Percentiles rank a stretch among this genome's conserved stretches.
Evolutionary conservation across 768 basidiomycete genomes (phyloP).

Genomic region (Termitomyces sp.): DNA sequence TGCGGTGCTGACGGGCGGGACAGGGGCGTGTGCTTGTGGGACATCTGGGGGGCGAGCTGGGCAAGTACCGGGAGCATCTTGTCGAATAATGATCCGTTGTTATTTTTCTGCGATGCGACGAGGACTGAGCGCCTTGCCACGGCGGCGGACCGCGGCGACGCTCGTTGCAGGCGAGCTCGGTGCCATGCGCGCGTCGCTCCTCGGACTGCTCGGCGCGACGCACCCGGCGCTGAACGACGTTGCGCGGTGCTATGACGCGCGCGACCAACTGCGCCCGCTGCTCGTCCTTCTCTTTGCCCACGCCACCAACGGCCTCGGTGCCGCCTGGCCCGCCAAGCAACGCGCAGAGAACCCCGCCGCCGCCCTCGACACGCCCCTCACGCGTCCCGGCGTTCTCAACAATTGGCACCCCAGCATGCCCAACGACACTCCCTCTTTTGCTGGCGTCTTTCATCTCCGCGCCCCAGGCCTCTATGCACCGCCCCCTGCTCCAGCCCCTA

Average conservation of each 20-base stretch:
- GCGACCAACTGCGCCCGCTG: constrained; percentile 87
- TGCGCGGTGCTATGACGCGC: constrained; percentile 90
- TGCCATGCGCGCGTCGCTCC: constrained; percentile 63
- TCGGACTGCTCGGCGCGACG: constrained; percentile 78
- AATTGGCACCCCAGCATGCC: constrained; percentile 90
- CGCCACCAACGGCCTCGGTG: constrained; percentile 88
- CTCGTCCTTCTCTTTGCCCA: constrained; percentile 86
- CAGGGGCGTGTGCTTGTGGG: constrained; percentile 38
- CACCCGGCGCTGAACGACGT: constrained; percentile 85
- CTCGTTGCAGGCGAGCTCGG: constrained; percentile 72
- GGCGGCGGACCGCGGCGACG: constrained; percentile 31
- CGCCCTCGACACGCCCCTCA: constrained; percentile 74
- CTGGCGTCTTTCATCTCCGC: constrained; percentile 46
- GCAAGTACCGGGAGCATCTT: constrained; percentile 35
- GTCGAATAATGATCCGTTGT: no score
- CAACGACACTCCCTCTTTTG: constrained; percentile 67
- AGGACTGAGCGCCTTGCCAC: constrained; percentile 30
- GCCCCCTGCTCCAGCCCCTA: constrained; percentile 20
- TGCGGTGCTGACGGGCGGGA: constrained; percentile 2
- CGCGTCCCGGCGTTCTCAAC: constrained; percentile 74
- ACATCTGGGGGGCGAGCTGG: constrained; percentile 40
- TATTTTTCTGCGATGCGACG: no score
- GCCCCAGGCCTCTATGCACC: constrained; percentile 30
- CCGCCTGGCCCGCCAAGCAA: constrained; percentile 51
- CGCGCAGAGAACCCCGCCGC: constrained; percentile 49